These are phyloP conservation scores for Trametopsis cervina DNA, from an alignment of 768 basidiomycete genomes.

Conservation along the genomic window DNA sequence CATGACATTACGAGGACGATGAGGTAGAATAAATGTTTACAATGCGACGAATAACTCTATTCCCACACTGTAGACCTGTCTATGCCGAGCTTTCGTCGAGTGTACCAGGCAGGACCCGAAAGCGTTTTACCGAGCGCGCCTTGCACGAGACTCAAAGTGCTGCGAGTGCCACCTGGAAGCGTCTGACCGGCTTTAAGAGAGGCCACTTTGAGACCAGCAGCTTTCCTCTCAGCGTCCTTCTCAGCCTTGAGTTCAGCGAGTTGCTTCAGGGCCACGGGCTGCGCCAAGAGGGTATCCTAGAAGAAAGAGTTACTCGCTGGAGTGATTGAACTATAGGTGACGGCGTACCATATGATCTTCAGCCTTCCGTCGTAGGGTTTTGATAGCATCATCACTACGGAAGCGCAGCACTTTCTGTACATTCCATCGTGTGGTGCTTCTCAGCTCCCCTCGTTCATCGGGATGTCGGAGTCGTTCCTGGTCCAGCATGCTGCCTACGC, in stretches of 20 bases:
- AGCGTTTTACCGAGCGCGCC: constrained; percentile 32
- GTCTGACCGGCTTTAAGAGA: constrained; percentile 43
- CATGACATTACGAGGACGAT: constrained; percentile 2
- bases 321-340: too few species aligned
- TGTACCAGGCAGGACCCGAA: constrained; percentile 16
- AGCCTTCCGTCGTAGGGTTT: constrained; percentile 48
- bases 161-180: constrained; percentile 48
- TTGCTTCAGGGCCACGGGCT: constrained; percentile 46
- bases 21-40: constrained; percentile 4
- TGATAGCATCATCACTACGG: constrained; percentile 38
- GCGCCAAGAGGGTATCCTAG: constrained; percentile 64
- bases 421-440: constrained; percentile 68
- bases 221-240: constrained; percentile 19
- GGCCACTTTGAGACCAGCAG: constrained; percentile 13
- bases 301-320: too few species aligned
- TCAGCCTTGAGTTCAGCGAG: constrained; percentile 31
- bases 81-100: constrained; percentile 25
- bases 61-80: constrained; percentile 21
- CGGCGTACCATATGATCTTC: constrained; percentile 58
- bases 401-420: constrained; percentile 67
- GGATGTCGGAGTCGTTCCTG: constrained; percentile 37
- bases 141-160: constrained; percentile 47
- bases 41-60: constrained; percentile 13
- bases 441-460: constrained; percentile 37
- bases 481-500: constrained; percentile 39